Conservation (phyloP, 2,329 filamentous ascomycete species). For the Fusarium nanum region DNA sequence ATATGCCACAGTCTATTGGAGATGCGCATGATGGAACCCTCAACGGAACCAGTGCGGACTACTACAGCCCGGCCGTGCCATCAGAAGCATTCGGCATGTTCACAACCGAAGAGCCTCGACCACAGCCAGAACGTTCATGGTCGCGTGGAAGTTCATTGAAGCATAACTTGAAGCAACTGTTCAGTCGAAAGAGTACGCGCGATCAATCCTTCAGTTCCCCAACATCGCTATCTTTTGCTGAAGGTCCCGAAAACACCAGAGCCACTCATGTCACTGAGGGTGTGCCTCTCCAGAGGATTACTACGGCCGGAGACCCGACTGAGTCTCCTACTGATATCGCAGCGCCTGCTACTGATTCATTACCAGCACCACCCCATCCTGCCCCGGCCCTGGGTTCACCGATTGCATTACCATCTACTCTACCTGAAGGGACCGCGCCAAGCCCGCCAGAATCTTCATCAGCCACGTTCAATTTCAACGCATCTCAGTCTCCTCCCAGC, state of each 20-base stretch:
- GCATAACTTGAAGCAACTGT: constrained; percentile 52
- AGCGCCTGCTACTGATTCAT: constrained; percentile 26
- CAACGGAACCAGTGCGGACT: constrained; percentile 54
- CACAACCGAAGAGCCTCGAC: constrained; percentile 41
- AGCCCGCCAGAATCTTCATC: constrained; percentile 47
- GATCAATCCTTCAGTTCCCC: constrained; percentile 48
- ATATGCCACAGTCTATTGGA: constrained; percentile 45
- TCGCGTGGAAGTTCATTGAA: constrained; percentile 52
- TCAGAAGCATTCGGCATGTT: constrained; percentile 57
- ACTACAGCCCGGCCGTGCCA: constrained; percentile 56
- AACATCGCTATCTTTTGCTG: constrained; percentile 36
- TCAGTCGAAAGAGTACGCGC: constrained; percentile 51
- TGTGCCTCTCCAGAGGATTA: constrained; percentile 40
- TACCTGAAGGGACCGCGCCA: constrained; percentile 33
- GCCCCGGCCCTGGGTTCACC: constrained; percentile 41
- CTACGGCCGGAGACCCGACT: constrained; percentile 39
- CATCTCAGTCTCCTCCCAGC: constrained; percentile 48
- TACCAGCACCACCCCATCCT: constrained; percentile 24
- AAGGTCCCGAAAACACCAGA: constrained; percentile 27
- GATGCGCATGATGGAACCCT: constrained; percentile 50
- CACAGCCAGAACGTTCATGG: constrained; percentile 43
- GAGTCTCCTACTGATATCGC: constrained; percentile 50
- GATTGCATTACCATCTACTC: constrained; percentile 33
- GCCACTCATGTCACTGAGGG: constrained; percentile 23
- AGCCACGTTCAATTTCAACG: constrained; percentile 37